Base-by-base conservation (phyloP, 2,329 filamentous ascomycete genomes). In the Escovopsis weberi region DNA sequence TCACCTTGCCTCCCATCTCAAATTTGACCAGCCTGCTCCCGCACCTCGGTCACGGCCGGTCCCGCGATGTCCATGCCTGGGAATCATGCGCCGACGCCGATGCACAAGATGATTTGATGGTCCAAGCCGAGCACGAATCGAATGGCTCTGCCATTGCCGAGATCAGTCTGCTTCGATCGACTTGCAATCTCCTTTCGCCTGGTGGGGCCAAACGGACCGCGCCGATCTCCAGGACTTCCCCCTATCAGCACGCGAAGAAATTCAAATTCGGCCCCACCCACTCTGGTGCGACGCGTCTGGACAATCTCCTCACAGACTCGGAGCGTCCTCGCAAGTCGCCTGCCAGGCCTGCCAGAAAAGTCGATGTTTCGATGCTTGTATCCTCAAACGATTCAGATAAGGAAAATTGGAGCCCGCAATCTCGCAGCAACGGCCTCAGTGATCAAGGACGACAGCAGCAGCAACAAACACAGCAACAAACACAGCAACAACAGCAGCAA, bases 81-180 rank as follows among this genome's bases (percentile, higher is more conserved):
- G 85, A 94, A 55, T 86, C 86, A 44, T 88, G 84, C 64, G 89
- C 85, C 53, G 85, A 94, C 56, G 79, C 80, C 7, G 84, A 91
- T 50, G 66, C 75, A 41, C 79, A 82, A 37, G 85, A 86, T 54
- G 83, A 86, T 50, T 66, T 94, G 43, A 87, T 81, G 19, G 75
- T 75, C n/a, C 82, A 85, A 50, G 83, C 84, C 9, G 82, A 89
- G 61, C 79, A 85, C 51, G 85, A 93, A 55, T 76, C 76, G 7
- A 85, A 73, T 50, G 85, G 85, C 19, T 88, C 83, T 36, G 85
- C 85, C 42, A 75, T 82, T 46, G 83, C 83, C 32, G 85, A 84
- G 33, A 91, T 94, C 46, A 85, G 78, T 48, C 70, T 94, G 28
- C 70, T 94, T 47, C 74, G 85, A 38, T 86, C 85, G 10, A 78